Evolutionary conservation across 2,329 filamentous ascomycete species (phyloP).

Genomic region (Hymenoscyphus linearis): DNA sequence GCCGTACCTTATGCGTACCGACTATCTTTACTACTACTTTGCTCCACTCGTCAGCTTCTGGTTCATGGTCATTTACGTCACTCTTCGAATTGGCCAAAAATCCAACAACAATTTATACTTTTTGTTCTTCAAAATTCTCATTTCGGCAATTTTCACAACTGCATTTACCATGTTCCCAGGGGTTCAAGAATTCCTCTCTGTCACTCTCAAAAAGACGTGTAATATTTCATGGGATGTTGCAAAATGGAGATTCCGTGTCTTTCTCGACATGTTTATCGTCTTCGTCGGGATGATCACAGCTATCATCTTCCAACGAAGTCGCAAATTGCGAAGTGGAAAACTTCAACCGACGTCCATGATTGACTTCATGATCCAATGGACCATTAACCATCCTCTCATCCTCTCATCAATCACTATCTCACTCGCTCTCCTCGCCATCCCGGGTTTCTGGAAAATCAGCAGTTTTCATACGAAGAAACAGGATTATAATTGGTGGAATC

Average conservation of each 20-base stretch:
- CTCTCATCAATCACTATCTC: slow-evolving; percentile 15
- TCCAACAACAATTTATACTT: slow-evolving; percentile 40
- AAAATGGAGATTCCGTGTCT: slow-evolving; percentile 46
- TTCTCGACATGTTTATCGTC: slow-evolving; percentile 49
- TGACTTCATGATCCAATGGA: slow-evolving; percentile 16
- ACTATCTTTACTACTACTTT: slow-evolving; percentile 55
- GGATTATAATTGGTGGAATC: slow-evolving; percentile 46
- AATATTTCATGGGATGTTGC: slow-evolving; percentile 43
- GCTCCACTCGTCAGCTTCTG: slow-evolving; percentile 55
- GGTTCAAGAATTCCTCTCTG: slow-evolving; percentile 39
- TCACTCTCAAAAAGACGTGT: slow-evolving; percentile 37
- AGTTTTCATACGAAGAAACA: slow-evolving; percentile 32
- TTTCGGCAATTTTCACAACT: slow-evolving; percentile 39
- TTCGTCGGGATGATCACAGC: slow-evolving; percentile 51
- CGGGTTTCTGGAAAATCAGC: slow-evolving; percentile 20
- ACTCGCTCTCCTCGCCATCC: slow-evolving; percentile 21
- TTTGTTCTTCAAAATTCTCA: slow-evolving; percentile 43
- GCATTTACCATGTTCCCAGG: slow-evolving; percentile 35
- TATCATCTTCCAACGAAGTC: slow-evolving; percentile 35
- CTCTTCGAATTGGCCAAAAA: slow-evolving; percentile 39
- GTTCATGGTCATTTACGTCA: slow-evolving; percentile 53
- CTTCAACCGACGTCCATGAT: slow-evolving; percentile 18
- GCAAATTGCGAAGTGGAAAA: slow-evolving; percentile 18
- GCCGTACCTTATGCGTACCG: slow-evolving; percentile 50
- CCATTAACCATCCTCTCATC: slow-evolving; percentile 6